Percentiles rank a stretch among this genome's conserved stretches.
Conservation (phyloP, 768 basidiomycete genomes). For the Naganishia randhawae region DNA sequence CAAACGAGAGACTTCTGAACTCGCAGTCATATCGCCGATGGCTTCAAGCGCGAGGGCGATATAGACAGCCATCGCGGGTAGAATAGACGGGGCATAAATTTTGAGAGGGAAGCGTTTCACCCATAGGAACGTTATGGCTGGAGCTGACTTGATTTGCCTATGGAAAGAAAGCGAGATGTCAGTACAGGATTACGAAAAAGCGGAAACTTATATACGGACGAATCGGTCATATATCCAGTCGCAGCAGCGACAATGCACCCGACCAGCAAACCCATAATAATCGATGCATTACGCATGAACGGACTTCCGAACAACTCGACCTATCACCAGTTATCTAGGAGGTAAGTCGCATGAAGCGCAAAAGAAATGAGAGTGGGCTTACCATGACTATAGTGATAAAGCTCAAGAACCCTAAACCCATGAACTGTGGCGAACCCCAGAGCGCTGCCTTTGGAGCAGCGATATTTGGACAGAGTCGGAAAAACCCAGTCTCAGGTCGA, state of each 20-base stretch:
- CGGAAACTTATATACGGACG: neutral
- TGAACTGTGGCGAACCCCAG: slow-evolving; percentile 79
- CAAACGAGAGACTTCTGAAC: slow-evolving; percentile 74
- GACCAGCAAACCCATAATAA: slow-evolving; percentile 51
- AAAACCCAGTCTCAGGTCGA: slow-evolving; percentile 67
- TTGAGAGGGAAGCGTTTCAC: slow-evolving; percentile 71
- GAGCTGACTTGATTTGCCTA: slow-evolving; percentile 64
- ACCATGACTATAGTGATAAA: slow-evolving; percentile 70
- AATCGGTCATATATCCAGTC: slow-evolving; percentile 66
- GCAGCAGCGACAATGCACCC: slow-evolving; percentile 79
- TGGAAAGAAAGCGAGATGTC: slow-evolving; percentile 34
- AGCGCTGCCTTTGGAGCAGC: slow-evolving; percentile 66
- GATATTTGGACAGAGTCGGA: slow-evolving; percentile 68
- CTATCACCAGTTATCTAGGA: neutral
- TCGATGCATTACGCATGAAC: slow-evolving; percentile 66
- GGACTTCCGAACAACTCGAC: slow-evolving; percentile 77
- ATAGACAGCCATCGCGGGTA: slow-evolving; percentile 64
- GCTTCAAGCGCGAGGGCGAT: slow-evolving; percentile 76
- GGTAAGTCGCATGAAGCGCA: neutral
- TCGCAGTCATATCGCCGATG: slow-evolving; percentile 71
- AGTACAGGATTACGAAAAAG: too few species aligned
- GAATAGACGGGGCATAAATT: slow-evolving; percentile 67
- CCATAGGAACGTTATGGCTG: slow-evolving; percentile 79
- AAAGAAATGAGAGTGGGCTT: neutral
- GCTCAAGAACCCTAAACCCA: slow-evolving; percentile 80